Evolutionary conservation across 768 basidiomycete genomes (phyloP).

Genomic region (Cyathus striatus): DNA sequence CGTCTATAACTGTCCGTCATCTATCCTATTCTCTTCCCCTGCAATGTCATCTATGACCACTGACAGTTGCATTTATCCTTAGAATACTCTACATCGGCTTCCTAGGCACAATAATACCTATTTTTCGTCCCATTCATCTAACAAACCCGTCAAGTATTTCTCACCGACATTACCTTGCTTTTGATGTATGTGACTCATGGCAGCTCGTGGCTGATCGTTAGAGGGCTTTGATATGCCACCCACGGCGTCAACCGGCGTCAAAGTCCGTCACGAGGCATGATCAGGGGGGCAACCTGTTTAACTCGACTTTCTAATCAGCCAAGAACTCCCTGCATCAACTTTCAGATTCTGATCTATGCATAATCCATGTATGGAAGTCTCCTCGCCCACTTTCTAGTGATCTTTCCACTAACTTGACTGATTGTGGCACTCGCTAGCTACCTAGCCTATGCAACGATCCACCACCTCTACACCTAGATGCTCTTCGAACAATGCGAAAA

Average conservation of each 20-base stretch:
- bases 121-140: too few relatives aligned
- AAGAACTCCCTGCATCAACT: slow-evolving; percentile 19
- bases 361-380: slow-evolving; percentile 16
- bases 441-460: slow-evolving; percentile 6
- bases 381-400: slow-evolving; percentile 5
- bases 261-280: slow-evolving; percentile 23
- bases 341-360: slow-evolving; percentile 25
- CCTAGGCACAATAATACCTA: too few relatives aligned
- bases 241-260: slow-evolving; percentile 18
- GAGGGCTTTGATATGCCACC: slow-evolving; percentile 13
- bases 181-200: too few relatives aligned
- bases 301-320: slow-evolving; percentile 18
- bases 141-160: too few relatives aligned
- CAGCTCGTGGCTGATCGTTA: slow-evolving; percentile 11
- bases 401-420: slow-evolving; percentile 20
- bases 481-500: too few relatives aligned
- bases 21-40: too few relatives aligned
- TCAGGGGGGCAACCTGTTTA: slow-evolving; percentile 24
- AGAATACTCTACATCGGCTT: too few relatives aligned
- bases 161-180: too few relatives aligned
- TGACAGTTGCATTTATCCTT: too few relatives aligned
- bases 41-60: too few relatives aligned
- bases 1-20: too few relatives aligned
- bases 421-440: slow-evolving; percentile 30
- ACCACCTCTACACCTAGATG: neutral